Evolutionary conservation across 2,329 filamentous ascomycete species (phyloP), one percentile per base, ranked within the genome.

Genomic region (Xenoacremonium recifei): DNA sequence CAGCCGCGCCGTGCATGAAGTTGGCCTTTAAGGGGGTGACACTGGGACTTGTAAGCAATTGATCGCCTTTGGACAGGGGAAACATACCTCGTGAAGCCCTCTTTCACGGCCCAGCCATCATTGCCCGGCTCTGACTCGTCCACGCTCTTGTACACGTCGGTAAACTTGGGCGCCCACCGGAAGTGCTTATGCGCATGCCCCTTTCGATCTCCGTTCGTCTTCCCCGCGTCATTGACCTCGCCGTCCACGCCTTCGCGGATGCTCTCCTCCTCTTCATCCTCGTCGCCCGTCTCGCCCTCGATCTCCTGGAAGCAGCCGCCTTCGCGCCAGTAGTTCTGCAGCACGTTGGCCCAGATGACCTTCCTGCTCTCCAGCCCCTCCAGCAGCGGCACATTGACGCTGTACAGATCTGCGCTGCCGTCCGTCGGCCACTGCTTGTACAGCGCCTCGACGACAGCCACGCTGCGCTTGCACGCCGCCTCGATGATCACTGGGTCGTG

Each of bases 11-110:
- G 63, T 92, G 89, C 79, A 87, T 90, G 65, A 96, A 99, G 66
- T 96, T 96, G 31, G 92, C 91, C 65, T 87, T 88, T 53, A 97
- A 67, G 12, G 92, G 89, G 4, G 93, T 96, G 42, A 99, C 82
- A 65, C 90, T 95, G 58, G 4, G 21, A 21, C 15, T 13, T 3
- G n/a, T n/a, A n/a, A n/a, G n/a, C n/a, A n/a, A n/a, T n/a, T n/a
- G n/a, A n/a, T n/a, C n/a, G n/a, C n/a, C n/a, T 10, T 12, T 4
- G 13, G n/a, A 5, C 21, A 6, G 7, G 12, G 9, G 5, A 9
- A 21, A 67, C 73, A 57, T 69, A 89, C 87, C 88, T 93, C 11
- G 92, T 95, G 65, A 85, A 82, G 20, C 89, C 89, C 62, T 95
- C 84, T 62, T 87, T 86, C 18, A 99, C 88, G 25, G 85, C 85